Evolutionary conservation across 805 yeast genomes (phyloP).

Genomic region (Lachancea waltii): DNA sequence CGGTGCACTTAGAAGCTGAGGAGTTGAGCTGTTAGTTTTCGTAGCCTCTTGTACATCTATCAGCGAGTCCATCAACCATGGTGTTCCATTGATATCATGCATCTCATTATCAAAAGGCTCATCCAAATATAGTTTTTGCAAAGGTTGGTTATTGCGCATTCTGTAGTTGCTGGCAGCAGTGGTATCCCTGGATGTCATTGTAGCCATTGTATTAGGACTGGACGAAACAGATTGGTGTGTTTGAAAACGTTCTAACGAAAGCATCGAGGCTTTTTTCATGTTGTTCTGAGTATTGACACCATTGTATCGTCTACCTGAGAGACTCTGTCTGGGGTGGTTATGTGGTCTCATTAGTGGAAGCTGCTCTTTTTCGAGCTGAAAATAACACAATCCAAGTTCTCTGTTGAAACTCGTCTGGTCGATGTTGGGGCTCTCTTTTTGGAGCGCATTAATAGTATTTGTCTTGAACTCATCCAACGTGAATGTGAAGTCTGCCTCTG

Average conservation of each 20-base stretch:
- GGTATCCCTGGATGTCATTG: constrained; percentile 10
- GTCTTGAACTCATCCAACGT: constrained; percentile 39
- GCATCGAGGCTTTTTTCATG: constrained; percentile 8
- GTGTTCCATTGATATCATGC: constrained; percentile 12
- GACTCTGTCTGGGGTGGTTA: neutral
- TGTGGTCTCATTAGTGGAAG: constrained; percentile 17
- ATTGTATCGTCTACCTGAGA: neutral
- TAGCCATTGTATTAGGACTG: constrained; percentile 3
- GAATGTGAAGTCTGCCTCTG: constrained; percentile 33
- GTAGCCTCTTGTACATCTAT: constrained; percentile 9
- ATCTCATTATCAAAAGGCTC: constrained; percentile 23
- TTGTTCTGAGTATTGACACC: neutral
- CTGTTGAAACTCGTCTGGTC: constrained; percentile 14
- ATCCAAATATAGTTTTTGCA: constrained; percentile 20
- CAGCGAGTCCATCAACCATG: constrained; percentile 25
- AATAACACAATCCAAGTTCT: constrained; percentile 22
- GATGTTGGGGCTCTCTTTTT: constrained; percentile 18
- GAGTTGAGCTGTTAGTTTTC: constrained; percentile 4
- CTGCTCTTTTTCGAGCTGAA: constrained; percentile 16
- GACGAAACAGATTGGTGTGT: constrained; percentile 6
- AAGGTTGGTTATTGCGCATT: constrained; percentile 20
- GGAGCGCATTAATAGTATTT: constrained; percentile 45
- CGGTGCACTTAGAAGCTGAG: constrained; percentile 2
- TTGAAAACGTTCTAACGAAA: constrained; percentile 5
- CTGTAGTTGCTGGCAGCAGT: constrained; percentile 23